Base-by-base conservation (phyloP, 495 filamentous ascomycete species). In the Emericellopsis terricola region DNA sequence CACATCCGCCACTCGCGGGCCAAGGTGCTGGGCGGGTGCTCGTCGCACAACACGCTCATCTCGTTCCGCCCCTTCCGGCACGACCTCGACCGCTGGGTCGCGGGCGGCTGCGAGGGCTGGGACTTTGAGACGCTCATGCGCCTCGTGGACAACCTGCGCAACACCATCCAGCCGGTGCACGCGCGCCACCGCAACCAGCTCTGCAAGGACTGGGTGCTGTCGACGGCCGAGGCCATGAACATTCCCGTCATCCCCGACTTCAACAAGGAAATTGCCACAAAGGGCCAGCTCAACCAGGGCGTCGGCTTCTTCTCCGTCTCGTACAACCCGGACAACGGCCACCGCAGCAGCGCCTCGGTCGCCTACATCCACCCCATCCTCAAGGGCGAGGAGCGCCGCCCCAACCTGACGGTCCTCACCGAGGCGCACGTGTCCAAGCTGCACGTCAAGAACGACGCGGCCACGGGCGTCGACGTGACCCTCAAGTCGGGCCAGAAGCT, bases 351-450 rank as follows among this genome's bases (percentile, higher is more conserved):
- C 48, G 78, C 81, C 33, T 77, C 70, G 44, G 81, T 89, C 3
- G 81, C 81, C 11, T 89, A 89, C 48, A 81, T 89, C 48, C 81
- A 89, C 45, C 81, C 81, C 15, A 83, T 89, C 37, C 59, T 89
- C 20, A 63, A 68, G 8, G 79, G 78, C 5, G 69, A 78, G 20
- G 79, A 85, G 59, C 74, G 71, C 49, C 60, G 78, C 21, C 68
- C 73, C 2, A 89, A 89, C 45, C 53, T 89, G 47, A 84, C 76
- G 8, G 71, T 89, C 33, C 57, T 89, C 29, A 84, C 78, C 38
- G 70, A 83, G 43, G 69, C 80, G 13, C 84, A 78, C 76, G 81
- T 85, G 27, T 75, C 67, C 43, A 77, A 71, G 39, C 57, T 89
- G 38, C 81, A 83, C 41, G 63, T 85, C 11, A 59, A 56, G 20